phyloP scores from a whole-genome alignment of 2,329 filamentous ascomycete genomes.

The Cladophialophora chaetospira region DNA sequence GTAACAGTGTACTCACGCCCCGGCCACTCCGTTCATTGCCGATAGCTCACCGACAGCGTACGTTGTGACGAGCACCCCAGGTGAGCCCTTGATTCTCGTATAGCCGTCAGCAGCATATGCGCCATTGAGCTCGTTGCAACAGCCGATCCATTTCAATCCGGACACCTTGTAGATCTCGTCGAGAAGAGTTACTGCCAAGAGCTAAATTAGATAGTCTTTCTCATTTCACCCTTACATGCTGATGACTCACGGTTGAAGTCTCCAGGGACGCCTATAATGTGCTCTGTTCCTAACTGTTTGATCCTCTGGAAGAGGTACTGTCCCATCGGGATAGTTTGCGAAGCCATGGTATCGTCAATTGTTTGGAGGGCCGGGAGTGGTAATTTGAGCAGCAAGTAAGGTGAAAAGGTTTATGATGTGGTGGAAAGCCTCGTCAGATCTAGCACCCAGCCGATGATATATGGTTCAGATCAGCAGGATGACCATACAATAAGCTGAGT shows the following conservation, averaged over 20 bases:
- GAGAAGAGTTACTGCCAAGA: constrained; percentile 45
- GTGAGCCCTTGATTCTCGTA: constrained; percentile 66
- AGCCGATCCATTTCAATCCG: constrained; percentile 47
- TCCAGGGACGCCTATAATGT: constrained; percentile 56
- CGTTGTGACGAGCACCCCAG: constrained; percentile 56
- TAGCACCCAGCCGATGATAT: no score
- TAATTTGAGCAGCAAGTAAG: background rate
- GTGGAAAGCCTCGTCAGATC: no score
- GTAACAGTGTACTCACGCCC: constrained; percentile 36
- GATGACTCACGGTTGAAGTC: constrained; percentile 36
- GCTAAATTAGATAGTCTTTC: background rate
- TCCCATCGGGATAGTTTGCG: constrained; percentile 34
- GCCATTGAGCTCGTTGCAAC: constrained; percentile 62
- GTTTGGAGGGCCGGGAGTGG: background rate
- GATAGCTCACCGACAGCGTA: constrained; percentile 59
- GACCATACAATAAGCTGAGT: no score
- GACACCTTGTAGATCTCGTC: constrained; percentile 57
- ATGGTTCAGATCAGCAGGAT: no score
- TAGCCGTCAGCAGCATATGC: constrained; percentile 79
- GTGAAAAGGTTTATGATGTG: no score
- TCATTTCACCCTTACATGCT: background rate
- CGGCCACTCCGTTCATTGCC: constrained; percentile 39
- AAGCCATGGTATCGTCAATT: constrained; percentile 15
- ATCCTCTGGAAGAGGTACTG: constrained; percentile 54
- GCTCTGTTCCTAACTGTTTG: constrained; percentile 50